Percentiles rank a stretch among this genome's conserved stretches.
Conservation (phyloP, 2,329 filamentous ascomycete species). For the Aspergillus cejpii region DNA sequence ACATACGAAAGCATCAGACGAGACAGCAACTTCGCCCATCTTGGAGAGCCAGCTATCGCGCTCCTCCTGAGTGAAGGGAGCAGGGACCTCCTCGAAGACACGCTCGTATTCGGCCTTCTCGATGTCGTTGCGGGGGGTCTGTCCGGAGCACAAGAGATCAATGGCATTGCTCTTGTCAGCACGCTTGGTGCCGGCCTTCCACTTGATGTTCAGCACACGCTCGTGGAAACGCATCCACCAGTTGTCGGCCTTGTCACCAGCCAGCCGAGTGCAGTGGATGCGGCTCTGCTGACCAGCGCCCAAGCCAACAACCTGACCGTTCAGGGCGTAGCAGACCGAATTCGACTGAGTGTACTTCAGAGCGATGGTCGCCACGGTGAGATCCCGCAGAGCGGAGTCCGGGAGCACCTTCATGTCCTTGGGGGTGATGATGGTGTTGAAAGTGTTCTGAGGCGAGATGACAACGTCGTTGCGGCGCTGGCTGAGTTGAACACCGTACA, state of each 20-base stretch:
- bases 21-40: conserved; percentile 68
- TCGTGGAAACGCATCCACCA: conserved; percentile 99
- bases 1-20: conserved; percentile 90
- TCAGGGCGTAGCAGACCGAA: conserved; percentile 93
- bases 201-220: conserved; percentile 78
- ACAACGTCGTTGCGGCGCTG: conserved; percentile 90
- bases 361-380: conserved; percentile 92
- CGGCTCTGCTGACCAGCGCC: conserved; percentile 95
- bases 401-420: conserved; percentile 68
- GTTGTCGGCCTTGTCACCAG: conserved; percentile 97
- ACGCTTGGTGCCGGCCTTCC: conserved; percentile 96
- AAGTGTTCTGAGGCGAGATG: conserved; percentile 73
- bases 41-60: conserved; percentile 77
- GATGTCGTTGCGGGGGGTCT: conserved; percentile 73
- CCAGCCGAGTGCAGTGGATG: conserved; percentile 96
- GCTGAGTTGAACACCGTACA: conserved; percentile 81
- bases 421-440: conserved; percentile 77
- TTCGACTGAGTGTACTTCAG: conserved; percentile 99
- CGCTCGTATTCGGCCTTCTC: conserved; percentile 83
- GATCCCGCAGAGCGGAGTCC: conserved; percentile 75
- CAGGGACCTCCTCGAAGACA: conserved; percentile 82
- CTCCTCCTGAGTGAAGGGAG: conserved; percentile 76
- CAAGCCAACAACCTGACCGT: conserved; percentile 88
- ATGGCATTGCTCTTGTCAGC: conserved; percentile 98
- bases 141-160: conserved; percentile 84